Evolutionary conservation across 106 monocot genomes (phyloP), one percentile per base, ranked within the genome.

Genomic region (Acorus calamus): DNA sequence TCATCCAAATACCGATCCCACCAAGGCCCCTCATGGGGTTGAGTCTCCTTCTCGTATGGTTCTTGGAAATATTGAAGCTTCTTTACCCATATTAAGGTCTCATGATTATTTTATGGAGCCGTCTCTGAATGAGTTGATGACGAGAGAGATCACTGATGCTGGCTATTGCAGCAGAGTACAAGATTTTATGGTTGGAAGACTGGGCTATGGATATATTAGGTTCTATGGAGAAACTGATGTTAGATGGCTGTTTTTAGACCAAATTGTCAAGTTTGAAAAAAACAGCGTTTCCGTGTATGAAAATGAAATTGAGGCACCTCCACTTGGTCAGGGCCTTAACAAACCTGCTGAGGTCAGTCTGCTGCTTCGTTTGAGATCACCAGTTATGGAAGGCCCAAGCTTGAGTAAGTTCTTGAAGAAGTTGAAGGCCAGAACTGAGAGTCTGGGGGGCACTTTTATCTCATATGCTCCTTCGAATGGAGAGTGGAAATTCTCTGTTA

Each of bases 291-390:
- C 44, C 9, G 92, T 98, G 9, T 98, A 98, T 71, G 80, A 76
- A 44, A 68, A 92, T 75, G 85, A 98, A 66, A 53, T 2, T 2
- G 74, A 79, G 0, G 88, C 83, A 63, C 98, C 98, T 3, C 77
- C 81, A 43, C 50, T 98, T 45, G 98, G 88, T 12, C 63, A 79
- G 42, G 98, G 92, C 47, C 88, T 98, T 6, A 98, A 98, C 59
- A 98, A 98, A 76, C 8, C 80, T 49, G 98, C 92, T 9, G 88
- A 88, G 77, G 92, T 98, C 44, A 83, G 82, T 46, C 56, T 98
- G 58, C 51, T 92, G 52, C 65, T 96, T 43, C 47, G 54, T 0
- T 44, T 76, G 47, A 66, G 48, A 53, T 59, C 41, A 44, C 3
- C 8, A 9, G 55, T 41, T 56, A 55, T 50, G 42, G 14, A 53